Evolutionary conservation across 129 eudicot genomes (phyloP).

Genomic region (Glebionis coronaria): DNA sequence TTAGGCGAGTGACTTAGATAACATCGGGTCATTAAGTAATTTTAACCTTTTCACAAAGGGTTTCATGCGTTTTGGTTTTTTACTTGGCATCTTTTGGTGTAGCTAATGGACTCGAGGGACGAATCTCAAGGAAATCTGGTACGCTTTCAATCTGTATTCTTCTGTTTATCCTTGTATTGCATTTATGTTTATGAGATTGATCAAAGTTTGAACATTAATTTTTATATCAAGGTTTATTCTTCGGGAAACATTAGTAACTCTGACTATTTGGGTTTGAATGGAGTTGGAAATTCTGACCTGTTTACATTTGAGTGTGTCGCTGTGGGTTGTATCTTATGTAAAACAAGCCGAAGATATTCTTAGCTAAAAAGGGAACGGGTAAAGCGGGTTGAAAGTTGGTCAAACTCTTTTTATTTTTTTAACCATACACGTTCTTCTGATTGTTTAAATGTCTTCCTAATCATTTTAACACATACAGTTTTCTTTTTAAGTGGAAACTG

Average conservation of each 20-base stretch:
- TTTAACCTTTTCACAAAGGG: slow-evolving; percentile 5
- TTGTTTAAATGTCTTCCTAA: too few species aligned
- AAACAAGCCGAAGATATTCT: not conserved
- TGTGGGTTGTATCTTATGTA: not conserved
- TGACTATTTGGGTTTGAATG: too few species aligned
- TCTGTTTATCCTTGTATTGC: not conserved
- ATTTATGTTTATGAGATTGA: not conserved
- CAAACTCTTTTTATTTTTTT: not conserved
- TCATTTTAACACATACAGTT: too few species aligned
- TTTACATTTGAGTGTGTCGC: not conserved
- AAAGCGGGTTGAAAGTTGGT: too few species aligned
- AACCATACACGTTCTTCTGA: too few species aligned
- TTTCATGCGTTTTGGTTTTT: slow-evolving; percentile 6
- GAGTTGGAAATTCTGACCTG: not conserved
- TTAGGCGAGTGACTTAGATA: not conserved
- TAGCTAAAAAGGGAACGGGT: not conserved
- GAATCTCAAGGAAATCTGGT: slow-evolving; percentile 55
- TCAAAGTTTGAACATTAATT: not conserved
- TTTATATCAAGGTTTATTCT: slow-evolving; percentile 7
- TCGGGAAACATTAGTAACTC: too few species aligned
- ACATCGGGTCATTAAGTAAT: not conserved
- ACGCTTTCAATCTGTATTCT: slow-evolving; percentile 6
- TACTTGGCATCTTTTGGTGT: slow-evolving; percentile 28
- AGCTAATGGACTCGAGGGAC: slow-evolving; percentile 71
- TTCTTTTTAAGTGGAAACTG: too few species aligned